Evolutionary conservation across 805 yeast genomes (phyloP).

Genomic region (Kuraishia capsulata): DNA sequence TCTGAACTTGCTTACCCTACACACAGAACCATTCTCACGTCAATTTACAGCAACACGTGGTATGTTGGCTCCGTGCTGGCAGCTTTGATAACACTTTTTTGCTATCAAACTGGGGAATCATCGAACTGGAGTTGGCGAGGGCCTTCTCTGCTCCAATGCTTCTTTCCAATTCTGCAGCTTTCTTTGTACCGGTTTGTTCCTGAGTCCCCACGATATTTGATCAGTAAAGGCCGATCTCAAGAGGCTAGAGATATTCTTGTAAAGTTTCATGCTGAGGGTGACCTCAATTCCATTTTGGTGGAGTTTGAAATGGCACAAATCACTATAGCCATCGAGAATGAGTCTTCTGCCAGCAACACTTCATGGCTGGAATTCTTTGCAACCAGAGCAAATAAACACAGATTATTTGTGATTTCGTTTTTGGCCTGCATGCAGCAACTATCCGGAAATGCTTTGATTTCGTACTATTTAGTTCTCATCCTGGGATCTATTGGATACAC

Average conservation of each 20-base stretch:
- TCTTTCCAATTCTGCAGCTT: slow-evolving; percentile 33
- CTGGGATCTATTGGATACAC: slow-evolving; percentile 45
- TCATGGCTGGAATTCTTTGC: slow-evolving; percentile 27
- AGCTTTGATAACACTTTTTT: slow-evolving; percentile 37
- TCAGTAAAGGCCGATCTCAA: slow-evolving; percentile 24
- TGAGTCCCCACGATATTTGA: slow-evolving; percentile 33
- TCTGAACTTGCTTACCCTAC: slow-evolving; percentile 43
- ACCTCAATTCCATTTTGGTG: slow-evolving; percentile 19
- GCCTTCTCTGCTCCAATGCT: slow-evolving; percentile 43
- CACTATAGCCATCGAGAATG: slow-evolving; percentile 26
- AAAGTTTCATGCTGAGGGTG: slow-evolving; percentile 27
- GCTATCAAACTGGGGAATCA: slow-evolving; percentile 17
- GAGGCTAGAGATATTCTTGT: slow-evolving; percentile 26
- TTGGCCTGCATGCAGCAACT: slow-evolving; percentile 27
- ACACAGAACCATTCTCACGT: slow-evolving; percentile 30
- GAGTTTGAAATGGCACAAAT: slow-evolving; percentile 28
- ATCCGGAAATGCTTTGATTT: slow-evolving; percentile 37
- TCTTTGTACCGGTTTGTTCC: slow-evolving; percentile 26
- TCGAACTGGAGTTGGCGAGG: slow-evolving; percentile 45
- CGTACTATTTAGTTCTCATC: slow-evolving; percentile 36
- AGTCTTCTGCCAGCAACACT: slow-evolving; percentile 19
- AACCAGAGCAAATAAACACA: slow-evolving; percentile 26
- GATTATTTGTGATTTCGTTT: slow-evolving; percentile 22
- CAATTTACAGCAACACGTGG: slow-evolving; percentile 39
- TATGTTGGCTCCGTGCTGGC: slow-evolving; percentile 38